phyloP scores from a whole-genome alignment of 441 rosid species.

The Sinapis alba region DNA sequence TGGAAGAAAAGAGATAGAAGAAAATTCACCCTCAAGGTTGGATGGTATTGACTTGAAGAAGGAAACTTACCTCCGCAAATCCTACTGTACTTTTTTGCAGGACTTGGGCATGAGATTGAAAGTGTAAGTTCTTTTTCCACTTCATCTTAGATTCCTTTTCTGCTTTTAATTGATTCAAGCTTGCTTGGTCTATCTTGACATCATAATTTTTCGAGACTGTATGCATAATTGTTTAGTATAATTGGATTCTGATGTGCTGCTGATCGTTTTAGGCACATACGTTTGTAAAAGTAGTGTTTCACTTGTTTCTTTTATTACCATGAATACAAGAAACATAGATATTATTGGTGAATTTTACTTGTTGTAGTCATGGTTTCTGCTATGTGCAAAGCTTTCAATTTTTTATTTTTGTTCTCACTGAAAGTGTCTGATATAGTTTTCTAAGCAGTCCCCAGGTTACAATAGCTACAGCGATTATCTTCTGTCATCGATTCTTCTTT shows the following conservation, averaged over 20 bases:
- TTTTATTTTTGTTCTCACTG: not conserved
- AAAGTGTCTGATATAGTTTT: conserved; percentile 40
- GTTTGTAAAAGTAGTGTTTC: not conserved
- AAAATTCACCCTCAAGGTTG: conserved; percentile 73
- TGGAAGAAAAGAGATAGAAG: conserved; percentile 82
- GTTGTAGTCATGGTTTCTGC: conserved; percentile 17
- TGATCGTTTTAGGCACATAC: conserved; percentile 11
- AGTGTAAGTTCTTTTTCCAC: conserved; percentile 54
- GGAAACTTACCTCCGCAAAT: conserved; percentile 83
- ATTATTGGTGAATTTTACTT: conserved; percentile 9
- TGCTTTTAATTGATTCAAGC: not conserved
- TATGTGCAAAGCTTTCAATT: conserved; percentile 20
- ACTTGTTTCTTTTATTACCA: not conserved
- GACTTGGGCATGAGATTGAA: conserved; percentile 91
- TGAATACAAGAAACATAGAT: not conserved
- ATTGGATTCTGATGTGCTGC: not conserved
- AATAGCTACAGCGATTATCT: conserved; percentile 92
- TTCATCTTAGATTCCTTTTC: not conserved
- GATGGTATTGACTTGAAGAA: conserved; percentile 87
- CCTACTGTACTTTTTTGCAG: conserved; percentile 87
- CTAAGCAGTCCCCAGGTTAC: conserved; percentile 90
- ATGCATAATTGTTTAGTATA: not conserved
- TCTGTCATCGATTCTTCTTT: conserved; percentile 93
- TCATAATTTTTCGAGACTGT: no score
- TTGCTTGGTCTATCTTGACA: no score